Evolutionary conservation across 768 basidiomycete species (phyloP), one percentile per base, ranked within the genome.

Genomic region (Lactarius akahatsu): DNA sequence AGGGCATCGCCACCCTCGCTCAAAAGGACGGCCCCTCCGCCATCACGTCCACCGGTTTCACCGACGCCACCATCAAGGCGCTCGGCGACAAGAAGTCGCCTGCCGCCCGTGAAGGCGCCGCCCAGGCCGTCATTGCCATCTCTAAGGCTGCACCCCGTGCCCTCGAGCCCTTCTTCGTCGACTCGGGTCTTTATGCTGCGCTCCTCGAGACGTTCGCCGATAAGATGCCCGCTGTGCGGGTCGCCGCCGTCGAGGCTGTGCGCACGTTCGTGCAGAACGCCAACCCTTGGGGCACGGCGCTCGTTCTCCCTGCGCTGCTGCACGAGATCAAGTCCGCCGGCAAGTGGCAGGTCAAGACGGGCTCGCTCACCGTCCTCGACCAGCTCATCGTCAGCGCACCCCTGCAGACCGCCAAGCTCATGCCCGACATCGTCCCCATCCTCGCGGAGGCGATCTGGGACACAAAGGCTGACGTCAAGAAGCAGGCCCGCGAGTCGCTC

Each of bases 391-490:
- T 78, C 70, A 87, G 87, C 73, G 91, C 93, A 34, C 92, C 94
- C 57, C 74, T 78, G 66, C 96, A 96, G 80, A 91, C 85, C 62
- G 90, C 91, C 66, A 88, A 87, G 72, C 90, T 94, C 75, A 96
- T 94, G 82, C 94, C 93, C 67, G 94, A 96, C 57, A 92, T 98
- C 69, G 90, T 98, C 70, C 95, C 96, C 68, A 83, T 98, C 73
- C 92, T 98, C 73, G 78, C 96, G 41, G 96, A 94, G 75, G 94
- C 91, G 66, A 96, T 98, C 73, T 98, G 96, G 96, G 96, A 97
- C 79, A 96, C 94, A 78, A 98, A 98, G 82, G 88, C 94, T 57
- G 94, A 97, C 71, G 96, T 98, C 78, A 98, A 98, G 89, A 97
- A 98, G 84, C 92, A 93, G 45, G 95, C 96, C 67, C 93, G 94